Evolutionary conservation across 2,329 filamentous ascomycete genomes (phyloP).

Genomic region (Diaporthe ilicicola): DNA sequence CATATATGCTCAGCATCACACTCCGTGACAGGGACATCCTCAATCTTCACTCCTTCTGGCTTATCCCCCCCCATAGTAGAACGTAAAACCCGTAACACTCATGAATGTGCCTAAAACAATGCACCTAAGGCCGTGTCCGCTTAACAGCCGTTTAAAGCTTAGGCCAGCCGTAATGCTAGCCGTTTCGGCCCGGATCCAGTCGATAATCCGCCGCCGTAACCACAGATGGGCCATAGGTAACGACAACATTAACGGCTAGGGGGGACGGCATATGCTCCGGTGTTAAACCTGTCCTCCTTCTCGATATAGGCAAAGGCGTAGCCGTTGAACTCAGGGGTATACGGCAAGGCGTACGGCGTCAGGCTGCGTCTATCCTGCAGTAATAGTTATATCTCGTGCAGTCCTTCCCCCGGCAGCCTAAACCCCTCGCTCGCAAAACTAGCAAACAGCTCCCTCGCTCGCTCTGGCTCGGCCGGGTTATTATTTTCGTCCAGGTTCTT

Average conservation of each 20-base stretch:
- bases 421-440: not conserved
- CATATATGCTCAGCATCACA: not conserved
- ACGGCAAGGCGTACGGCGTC: not conserved
- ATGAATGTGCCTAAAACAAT: slow-evolving; percentile 5
- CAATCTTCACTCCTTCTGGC: not conserved
- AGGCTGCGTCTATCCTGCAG: not conserved
- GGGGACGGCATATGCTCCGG: not conserved
- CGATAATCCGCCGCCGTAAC: not conserved
- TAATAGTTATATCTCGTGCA: not conserved
- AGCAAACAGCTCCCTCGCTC: not conserved
- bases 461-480: not conserved
- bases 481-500: not conserved
- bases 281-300: not conserved
- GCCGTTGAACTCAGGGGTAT: not conserved
- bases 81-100: not conserved
- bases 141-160: not conserved
- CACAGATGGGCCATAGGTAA: not conserved
- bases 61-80: not conserved
- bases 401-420: not conserved
- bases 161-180: not conserved
- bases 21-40: not conserved
- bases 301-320: slow-evolving; percentile 2
- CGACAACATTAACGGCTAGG: not conserved
- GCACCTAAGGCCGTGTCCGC: not conserved
- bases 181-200: not conserved